Evolutionary conservation across 2,329 filamentous ascomycete genomes (phyloP).

Genomic region (Alternaria brassicicola): DNA sequence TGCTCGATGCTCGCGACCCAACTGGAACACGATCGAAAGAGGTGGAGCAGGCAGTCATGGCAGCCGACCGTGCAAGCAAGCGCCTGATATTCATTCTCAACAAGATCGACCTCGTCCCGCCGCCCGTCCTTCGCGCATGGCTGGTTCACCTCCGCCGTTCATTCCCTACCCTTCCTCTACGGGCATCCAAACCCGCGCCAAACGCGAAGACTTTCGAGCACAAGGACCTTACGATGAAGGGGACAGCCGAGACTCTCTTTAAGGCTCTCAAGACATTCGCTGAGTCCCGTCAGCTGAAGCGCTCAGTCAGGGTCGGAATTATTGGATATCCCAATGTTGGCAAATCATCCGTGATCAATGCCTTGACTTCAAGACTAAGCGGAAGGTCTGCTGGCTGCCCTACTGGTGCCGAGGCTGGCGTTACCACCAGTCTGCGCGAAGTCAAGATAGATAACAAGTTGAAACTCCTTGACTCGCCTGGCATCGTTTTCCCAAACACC

Average conservation of each 20-base stretch:
- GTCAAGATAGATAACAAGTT: slow-evolving; percentile 96
- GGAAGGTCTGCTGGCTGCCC: slow-evolving; percentile 76
- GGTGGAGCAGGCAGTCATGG: slow-evolving; percentile 89
- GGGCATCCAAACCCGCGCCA: slow-evolving; percentile 78
- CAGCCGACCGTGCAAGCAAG: slow-evolving; percentile 82
- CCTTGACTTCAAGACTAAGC: slow-evolving; percentile 77
- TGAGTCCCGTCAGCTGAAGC: slow-evolving; percentile 81
- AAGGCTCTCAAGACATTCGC: slow-evolving; percentile 89
- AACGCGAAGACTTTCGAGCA: slow-evolving; percentile 94
- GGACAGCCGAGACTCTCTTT: slow-evolving; percentile 83
- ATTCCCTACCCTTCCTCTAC: slow-evolving; percentile 89
- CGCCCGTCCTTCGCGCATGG: slow-evolving; percentile 82
- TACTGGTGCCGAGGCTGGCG: slow-evolving; percentile 87
- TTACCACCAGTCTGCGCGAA: slow-evolving; percentile 84
- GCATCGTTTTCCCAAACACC: slow-evolving; percentile 85
- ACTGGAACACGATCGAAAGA: slow-evolving; percentile 89
- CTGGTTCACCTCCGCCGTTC: slow-evolving; percentile 82
- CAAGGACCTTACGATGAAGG: slow-evolving; percentile 84
- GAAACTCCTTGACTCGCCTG: slow-evolving; percentile 90
- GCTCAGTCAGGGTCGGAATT: slow-evolving; percentile 87
- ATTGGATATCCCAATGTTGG: slow-evolving; percentile 97
- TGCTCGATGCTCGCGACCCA: slow-evolving; percentile 89
- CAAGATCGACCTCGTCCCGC: slow-evolving; percentile 92
- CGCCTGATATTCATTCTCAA: slow-evolving; percentile 89
- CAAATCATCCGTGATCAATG: slow-evolving; percentile 96